These are phyloP conservation scores for Myxozyma mucilagina DNA, from an alignment of 805 yeast genomes.

Conservation along the genomic window DNA sequence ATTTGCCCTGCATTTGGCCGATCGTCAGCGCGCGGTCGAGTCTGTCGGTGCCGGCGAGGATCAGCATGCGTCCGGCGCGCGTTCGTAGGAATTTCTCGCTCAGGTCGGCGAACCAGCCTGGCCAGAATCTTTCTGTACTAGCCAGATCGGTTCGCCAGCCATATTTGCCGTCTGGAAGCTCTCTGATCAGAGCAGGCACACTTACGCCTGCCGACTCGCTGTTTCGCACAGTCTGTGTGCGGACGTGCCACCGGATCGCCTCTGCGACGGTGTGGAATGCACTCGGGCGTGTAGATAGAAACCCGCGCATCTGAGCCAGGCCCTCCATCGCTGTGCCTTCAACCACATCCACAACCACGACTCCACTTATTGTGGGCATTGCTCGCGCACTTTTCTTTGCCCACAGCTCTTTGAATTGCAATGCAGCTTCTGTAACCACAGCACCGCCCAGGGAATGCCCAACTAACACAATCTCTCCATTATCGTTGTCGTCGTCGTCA, in stretches of 20 bases:
- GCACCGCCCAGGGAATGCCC: slow-evolving; percentile 97
- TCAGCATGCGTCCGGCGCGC: slow-evolving; percentile 64
- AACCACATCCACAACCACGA: slow-evolving; percentile 84
- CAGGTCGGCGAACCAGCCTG: slow-evolving; percentile 70
- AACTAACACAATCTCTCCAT: slow-evolving; percentile 53
- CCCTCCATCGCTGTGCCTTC: slow-evolving; percentile 87
- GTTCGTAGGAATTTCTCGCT: slow-evolving; percentile 55
- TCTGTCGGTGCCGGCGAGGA: slow-evolving; percentile 86
- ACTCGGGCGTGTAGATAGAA: slow-evolving; percentile 64
- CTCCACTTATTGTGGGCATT: slow-evolving; percentile 52
- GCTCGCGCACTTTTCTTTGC: neutral
- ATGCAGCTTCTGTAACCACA: slow-evolving; percentile 59
- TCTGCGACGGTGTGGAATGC: slow-evolving; percentile 52
- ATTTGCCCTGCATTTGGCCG: slow-evolving; percentile 97
- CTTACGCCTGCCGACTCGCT: slow-evolving; percentile 66
- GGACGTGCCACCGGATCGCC: slow-evolving; percentile 85
- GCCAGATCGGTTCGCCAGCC: slow-evolving; percentile 68
- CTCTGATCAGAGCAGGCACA: slow-evolving; percentile 64
- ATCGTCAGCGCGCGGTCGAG: slow-evolving; percentile 82
- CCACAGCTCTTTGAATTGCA: slow-evolving; percentile 28
- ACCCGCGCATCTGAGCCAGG: slow-evolving; percentile 63
- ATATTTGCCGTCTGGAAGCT: slow-evolving; percentile 34
- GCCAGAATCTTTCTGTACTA: slow-evolving; percentile 71
- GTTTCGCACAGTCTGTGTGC: slow-evolving; percentile 55
- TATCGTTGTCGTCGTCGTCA: slow-evolving; percentile 21